phyloP scores from a whole-genome alignment of 768 basidiomycete genomes.

The Mycena olivaceomarginata region DNA sequence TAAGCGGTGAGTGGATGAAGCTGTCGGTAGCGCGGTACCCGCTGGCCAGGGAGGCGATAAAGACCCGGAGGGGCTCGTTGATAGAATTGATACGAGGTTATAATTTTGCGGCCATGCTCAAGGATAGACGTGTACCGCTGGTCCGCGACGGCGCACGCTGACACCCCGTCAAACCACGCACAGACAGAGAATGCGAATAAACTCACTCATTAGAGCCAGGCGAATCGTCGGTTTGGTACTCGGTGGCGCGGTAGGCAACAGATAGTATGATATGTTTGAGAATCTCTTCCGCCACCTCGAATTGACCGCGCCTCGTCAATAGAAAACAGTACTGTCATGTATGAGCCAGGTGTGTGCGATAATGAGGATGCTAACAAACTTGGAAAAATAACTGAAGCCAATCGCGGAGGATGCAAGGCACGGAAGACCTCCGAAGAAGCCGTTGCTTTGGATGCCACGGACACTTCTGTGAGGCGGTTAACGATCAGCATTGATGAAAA shows the following conservation, averaged over 20 bases:
- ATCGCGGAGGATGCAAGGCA: slow-evolving; percentile 85
- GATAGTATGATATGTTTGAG: slow-evolving; percentile 85
- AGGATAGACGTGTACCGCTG: slow-evolving; percentile 75
- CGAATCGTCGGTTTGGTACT: slow-evolving; percentile 84
- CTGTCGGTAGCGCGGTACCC: slow-evolving; percentile 84
- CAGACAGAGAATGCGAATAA: background rate
- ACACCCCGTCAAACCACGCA: slow-evolving; percentile 1
- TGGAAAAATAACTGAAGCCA: slow-evolving; percentile 93
- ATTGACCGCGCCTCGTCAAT: slow-evolving; percentile 77
- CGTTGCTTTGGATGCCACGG: slow-evolving; percentile 66
- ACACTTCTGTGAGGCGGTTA: slow-evolving; percentile 64
- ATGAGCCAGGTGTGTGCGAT: background rate
- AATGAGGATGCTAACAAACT: slow-evolving; percentile 60
- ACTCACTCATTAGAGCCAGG: slow-evolving; percentile 85
- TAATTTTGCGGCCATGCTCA: slow-evolving; percentile 86
- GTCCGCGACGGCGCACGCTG: slow-evolving; percentile 85
- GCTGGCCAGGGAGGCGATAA: slow-evolving; percentile 83
- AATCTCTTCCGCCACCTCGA: slow-evolving; percentile 83
- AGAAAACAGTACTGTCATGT: slow-evolving; percentile 82
- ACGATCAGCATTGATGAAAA: no score
- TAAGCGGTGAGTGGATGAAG: slow-evolving; percentile 86
- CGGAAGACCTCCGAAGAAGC: slow-evolving; percentile 83
- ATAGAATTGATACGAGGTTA: slow-evolving; percentile 87
- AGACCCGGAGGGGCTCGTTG: slow-evolving; percentile 89
- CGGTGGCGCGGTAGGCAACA: slow-evolving; percentile 79